A percentile compares a stretch with the other conserved stretches of the same genome.
Evolutionary conservation across 2,329 filamentous ascomycete species (phyloP).

Genomic region (Epichloe sibirici): DNA sequence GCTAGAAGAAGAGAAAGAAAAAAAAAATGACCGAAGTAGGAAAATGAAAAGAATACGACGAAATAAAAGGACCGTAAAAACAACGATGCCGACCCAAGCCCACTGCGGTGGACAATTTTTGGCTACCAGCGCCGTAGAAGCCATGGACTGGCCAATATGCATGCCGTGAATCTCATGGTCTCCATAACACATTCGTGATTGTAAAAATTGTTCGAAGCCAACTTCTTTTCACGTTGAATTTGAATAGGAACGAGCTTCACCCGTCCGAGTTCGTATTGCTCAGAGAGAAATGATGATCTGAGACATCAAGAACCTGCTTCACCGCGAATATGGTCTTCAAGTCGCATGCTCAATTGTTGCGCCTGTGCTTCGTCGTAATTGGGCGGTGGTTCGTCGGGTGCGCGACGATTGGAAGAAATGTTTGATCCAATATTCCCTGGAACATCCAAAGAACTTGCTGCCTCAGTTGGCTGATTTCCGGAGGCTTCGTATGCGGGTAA

Average conservation of each 20-base stretch:
- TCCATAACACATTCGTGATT: background rate
- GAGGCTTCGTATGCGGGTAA: slow-evolving; percentile 73
- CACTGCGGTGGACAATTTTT: background rate
- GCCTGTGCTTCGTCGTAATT: slow-evolving; percentile 85
- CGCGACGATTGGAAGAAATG: slow-evolving; percentile 26
- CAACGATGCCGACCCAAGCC: slow-evolving; percentile 1
- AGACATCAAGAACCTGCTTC: slow-evolving; percentile 15
- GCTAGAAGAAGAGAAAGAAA: background rate
- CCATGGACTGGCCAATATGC: slow-evolving; percentile 3
- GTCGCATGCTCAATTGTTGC: slow-evolving; percentile 44
- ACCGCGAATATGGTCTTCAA: slow-evolving; percentile 59
- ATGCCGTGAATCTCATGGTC: slow-evolving; percentile 5
- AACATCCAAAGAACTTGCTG: slow-evolving; percentile 14
- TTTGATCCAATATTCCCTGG: slow-evolving; percentile 20
- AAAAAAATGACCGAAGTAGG: background rate
- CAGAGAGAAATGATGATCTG: background rate
- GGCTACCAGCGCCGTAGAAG: slow-evolving; percentile 1
- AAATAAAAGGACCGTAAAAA: background rate
- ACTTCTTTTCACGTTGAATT: background rate
- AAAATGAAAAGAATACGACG: background rate
- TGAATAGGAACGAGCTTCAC: background rate
- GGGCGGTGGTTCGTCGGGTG: slow-evolving; percentile 68
- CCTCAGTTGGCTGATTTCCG: slow-evolving; percentile 18
- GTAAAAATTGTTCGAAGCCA: background rate
- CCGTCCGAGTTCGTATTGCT: background rate